Conservation (phyloP, 306 rosid species). For the Prunus dulcis region DNA sequence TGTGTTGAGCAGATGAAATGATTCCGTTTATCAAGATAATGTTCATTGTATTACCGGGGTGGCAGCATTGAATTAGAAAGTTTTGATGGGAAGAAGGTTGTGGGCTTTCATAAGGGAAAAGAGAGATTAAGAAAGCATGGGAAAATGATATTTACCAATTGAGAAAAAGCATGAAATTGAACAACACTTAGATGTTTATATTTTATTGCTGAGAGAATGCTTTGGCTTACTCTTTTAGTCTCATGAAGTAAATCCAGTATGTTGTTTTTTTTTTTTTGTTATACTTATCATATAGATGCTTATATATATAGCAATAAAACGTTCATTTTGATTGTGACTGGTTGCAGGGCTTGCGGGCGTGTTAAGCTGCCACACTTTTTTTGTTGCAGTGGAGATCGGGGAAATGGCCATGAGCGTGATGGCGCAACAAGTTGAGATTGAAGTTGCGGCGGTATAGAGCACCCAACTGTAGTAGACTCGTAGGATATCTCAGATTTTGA, state of each 20-base stretch:
- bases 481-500: not conserved
- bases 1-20: not conserved
- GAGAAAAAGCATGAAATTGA: not conserved
- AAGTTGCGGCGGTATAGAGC: not conserved
- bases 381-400: constrained; percentile 57
- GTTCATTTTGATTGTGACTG: not conserved
- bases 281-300: not conserved
- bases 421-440: constrained; percentile 28
- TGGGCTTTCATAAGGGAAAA: not conserved
- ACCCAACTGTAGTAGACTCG: not conserved
- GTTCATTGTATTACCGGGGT: not conserved
- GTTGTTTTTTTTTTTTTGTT: not conserved
- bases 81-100: not conserved
- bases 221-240: not conserved
- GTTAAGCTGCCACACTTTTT: constrained; percentile 61
- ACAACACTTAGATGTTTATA: not conserved
- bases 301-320: not conserved
- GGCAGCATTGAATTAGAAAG: not conserved
- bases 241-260: not conserved
- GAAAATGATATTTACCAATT: not conserved
- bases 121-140: not conserved
- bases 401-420: constrained; percentile 24
- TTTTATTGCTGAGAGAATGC: not conserved
- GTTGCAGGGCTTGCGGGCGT: constrained; percentile 46
- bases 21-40: not conserved